Conservation (phyloP, 345 rosid species). For the Bruguiera gymnorhiza region DNA sequence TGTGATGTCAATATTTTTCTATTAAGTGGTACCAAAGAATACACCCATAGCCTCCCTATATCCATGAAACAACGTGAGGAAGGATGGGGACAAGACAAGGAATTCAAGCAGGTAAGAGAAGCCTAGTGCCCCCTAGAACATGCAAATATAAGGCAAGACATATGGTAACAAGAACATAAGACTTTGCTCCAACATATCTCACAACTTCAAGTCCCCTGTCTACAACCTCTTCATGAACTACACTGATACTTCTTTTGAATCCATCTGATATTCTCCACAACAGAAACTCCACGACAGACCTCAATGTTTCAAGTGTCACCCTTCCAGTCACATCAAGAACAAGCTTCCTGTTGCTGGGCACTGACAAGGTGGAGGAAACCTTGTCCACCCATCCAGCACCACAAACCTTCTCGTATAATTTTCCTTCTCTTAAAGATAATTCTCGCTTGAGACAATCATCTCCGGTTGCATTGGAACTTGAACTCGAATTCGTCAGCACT, state of each 20-base stretch:
- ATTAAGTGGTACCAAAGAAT: slow-evolving; percentile 8
- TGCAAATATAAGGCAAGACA: slow-evolving; percentile 80
- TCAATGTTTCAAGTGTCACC: slow-evolving; percentile 69
- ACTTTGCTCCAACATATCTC: slow-evolving; percentile 61
- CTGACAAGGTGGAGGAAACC: slow-evolving; percentile 59
- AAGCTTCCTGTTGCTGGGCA: slow-evolving; percentile 72
- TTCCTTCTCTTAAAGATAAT: slow-evolving; percentile 23
- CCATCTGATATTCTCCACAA: slow-evolving; percentile 61
- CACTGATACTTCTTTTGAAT: slow-evolving; percentile 45
- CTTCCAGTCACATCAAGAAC: slow-evolving; percentile 90
- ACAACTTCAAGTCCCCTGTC: slow-evolving; percentile 67
- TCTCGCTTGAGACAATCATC: slow-evolving; percentile 24
- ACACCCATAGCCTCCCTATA: slow-evolving; percentile 11
- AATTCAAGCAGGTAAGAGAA: slow-evolving; percentile 46
- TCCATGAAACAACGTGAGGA: slow-evolving; percentile 3
- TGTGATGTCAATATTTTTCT: neutral
- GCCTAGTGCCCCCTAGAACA: slow-evolving; percentile 42
- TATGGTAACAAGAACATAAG: slow-evolving; percentile 64
- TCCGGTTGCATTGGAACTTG: slow-evolving; percentile 11
- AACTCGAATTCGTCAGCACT: slow-evolving; percentile 51
- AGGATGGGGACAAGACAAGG: slow-evolving; percentile 1
- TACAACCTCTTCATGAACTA: slow-evolving; percentile 52
- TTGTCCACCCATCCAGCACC: slow-evolving; percentile 45
- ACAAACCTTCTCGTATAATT: slow-evolving; percentile 30
- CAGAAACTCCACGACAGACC: slow-evolving; percentile 57